A percentile compares a stretch with the other conserved stretches of the same genome.
Evolutionary conservation across 495 filamentous ascomycete species (phyloP).

Genomic region (Tricharina praecox): DNA sequence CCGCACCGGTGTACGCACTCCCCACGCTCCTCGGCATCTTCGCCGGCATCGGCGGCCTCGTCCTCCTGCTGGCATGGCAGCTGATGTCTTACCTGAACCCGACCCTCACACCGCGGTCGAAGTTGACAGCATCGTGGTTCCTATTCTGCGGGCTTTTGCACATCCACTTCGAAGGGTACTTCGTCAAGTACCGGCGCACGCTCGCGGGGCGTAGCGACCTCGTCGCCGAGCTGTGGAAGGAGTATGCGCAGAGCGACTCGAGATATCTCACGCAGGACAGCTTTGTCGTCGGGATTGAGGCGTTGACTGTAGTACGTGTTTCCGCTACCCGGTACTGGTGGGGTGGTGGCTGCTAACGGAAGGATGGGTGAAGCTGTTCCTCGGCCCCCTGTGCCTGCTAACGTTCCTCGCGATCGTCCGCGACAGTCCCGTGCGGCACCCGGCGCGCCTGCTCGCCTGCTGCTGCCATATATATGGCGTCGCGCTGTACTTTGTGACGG

Average conservation of each 20-base stretch:
- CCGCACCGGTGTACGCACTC: conserved; percentile 9
- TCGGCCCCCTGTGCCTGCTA: conserved; percentile 7
- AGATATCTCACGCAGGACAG: conserved; percentile 10
- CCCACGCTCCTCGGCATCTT: conserved; percentile 9
- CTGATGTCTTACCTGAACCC: conserved; percentile 33
- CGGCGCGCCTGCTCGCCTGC: conserved; percentile 51
- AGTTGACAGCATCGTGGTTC: conserved; percentile 16
- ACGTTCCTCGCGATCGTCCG: conserved; percentile 1
- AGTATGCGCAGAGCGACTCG: conserved; percentile 22
- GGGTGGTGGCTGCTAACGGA: no score
- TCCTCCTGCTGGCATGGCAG: conserved; percentile 26
- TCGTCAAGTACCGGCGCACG: conserved; percentile 13
- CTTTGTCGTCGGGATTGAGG: conserved; percentile 6
- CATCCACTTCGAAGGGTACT: conserved; percentile 24
- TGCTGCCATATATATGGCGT: conserved; percentile 70
- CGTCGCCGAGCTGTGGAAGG: conserved; percentile 22
- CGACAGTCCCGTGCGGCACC: conserved; percentile 44
- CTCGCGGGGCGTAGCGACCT: conserved; percentile 11
- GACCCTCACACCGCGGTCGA: conserved; percentile 9
- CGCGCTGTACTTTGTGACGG: conserved; percentile 69
- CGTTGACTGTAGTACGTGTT: conserved; percentile 1
- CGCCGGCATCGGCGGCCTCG: conserved; percentile 6
- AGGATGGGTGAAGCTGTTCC: no score
- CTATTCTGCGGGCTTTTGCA: conserved; percentile 18
- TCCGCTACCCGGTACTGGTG: neutral